These are phyloP conservation scores for Noccaea bulbosa DNA, from an alignment of 345 rosid species.

Conservation along the genomic window DNA sequence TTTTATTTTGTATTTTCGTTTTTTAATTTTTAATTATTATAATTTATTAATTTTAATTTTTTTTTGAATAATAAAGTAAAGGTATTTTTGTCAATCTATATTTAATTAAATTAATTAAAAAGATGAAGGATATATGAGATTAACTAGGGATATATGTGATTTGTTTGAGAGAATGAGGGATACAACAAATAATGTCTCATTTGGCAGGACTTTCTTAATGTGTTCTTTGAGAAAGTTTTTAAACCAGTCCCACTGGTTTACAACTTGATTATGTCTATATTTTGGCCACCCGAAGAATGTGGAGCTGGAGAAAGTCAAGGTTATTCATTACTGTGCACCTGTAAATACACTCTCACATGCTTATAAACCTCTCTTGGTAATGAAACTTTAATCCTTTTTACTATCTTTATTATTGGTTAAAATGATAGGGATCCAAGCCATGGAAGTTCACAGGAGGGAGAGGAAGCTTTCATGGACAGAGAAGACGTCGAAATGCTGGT, in stretches of 20 bases:
- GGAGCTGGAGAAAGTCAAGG: constrained; percentile 60
- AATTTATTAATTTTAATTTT: too few species aligned
- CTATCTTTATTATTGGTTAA: neutral
- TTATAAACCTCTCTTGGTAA: neutral
- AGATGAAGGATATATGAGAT: too few species aligned
- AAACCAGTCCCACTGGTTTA: constrained; percentile 60
- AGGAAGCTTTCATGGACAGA: constrained; percentile 60
- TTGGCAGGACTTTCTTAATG: constrained; percentile 63
- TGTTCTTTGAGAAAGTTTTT: constrained; percentile 64
- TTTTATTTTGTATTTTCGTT: too few species aligned
- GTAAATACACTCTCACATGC: constrained; percentile 47
- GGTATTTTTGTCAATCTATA: too few species aligned
- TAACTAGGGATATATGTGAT: too few species aligned
- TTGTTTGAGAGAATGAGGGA: too few species aligned
- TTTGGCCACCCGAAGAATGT: constrained; percentile 84
- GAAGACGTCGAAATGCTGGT: constrained; percentile 57
- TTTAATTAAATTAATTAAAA: too few species aligned
- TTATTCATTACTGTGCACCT: constrained; percentile 75
- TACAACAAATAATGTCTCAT: too few species aligned
- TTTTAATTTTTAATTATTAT: too few species aligned
- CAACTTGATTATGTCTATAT: constrained; percentile 69
- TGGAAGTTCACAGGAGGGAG: constrained; percentile 65
- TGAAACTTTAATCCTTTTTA: neutral
- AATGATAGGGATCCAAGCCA: constrained; percentile 56
- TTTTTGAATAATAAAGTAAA: too few species aligned